Conservation (phyloP, 2,329 filamentous ascomycete genomes). For the Penicillium fuscoglaucum region DNA sequence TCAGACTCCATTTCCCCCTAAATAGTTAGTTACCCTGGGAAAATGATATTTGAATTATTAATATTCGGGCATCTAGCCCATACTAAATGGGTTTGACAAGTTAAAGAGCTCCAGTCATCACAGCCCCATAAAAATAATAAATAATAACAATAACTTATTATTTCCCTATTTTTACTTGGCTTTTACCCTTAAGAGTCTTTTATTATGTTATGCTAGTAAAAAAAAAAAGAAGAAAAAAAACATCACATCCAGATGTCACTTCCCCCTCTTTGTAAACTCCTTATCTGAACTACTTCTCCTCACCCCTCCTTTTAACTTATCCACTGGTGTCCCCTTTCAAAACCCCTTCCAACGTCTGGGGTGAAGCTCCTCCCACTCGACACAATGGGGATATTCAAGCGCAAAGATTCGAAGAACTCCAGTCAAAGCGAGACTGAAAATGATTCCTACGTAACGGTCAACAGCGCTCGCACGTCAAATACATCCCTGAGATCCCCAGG, state of each 20-base stretch:
- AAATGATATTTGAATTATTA: background rate
- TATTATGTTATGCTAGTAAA: background rate
- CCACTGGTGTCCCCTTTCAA: background rate
- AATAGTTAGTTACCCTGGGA: background rate
- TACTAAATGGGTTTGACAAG: background rate
- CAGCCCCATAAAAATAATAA: slow-evolving; percentile 11
- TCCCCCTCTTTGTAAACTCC: slow-evolving; percentile 2
- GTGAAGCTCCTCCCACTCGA: slow-evolving; percentile 7
- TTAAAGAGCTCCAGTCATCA: background rate
- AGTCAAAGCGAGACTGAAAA: slow-evolving; percentile 37
- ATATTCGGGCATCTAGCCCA: background rate
- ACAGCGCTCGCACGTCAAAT: slow-evolving; percentile 46
- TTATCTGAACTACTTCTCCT: slow-evolving; percentile 1
- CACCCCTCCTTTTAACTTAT: slow-evolving; percentile 1
- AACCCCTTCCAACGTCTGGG: background rate
- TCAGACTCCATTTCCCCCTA: background rate
- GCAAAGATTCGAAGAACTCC: slow-evolving; percentile 46
- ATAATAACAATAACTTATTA: slow-evolving; percentile 1
- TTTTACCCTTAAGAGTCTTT: background rate
- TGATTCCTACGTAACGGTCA: slow-evolving; percentile 44
- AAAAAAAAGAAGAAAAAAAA: background rate
- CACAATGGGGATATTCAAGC: slow-evolving; percentile 49
- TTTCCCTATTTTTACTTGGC: background rate
- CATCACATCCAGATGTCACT: slow-evolving; percentile 1
- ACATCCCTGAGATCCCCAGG: slow-evolving; percentile 54